phyloP scores from a whole-genome alignment of 805 yeast genomes.

The Wickerhamomyces queroliae region DNA sequence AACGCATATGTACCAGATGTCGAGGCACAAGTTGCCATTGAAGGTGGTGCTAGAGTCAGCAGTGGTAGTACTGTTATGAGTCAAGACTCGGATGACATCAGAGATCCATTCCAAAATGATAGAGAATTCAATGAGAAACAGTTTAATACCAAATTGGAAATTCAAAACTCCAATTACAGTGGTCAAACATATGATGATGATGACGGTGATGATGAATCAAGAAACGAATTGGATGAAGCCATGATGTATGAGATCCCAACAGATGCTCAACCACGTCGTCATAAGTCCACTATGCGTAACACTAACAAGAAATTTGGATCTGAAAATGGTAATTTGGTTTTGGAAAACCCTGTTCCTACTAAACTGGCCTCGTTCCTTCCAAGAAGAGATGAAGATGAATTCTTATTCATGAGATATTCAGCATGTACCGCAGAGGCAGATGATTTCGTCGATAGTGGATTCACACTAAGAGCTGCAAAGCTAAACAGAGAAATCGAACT shows the following conservation, averaged over 20 bases:
- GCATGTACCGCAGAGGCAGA: constrained; percentile 96
- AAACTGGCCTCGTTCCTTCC: constrained; percentile 82
- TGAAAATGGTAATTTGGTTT: constrained; percentile 75
- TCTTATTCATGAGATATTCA: constrained; percentile 92
- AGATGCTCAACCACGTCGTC: constrained; percentile 47
- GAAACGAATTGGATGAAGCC: constrained; percentile 36
- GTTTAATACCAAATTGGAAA: constrained; percentile 17
- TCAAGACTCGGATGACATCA: constrained; percentile 7
- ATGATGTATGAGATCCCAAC: constrained; percentile 35
- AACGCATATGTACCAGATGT: constrained; percentile 8
- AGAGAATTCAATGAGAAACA: constrained; percentile 21
- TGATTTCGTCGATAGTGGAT: constrained; percentile 73
- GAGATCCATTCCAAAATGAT: constrained; percentile 14
- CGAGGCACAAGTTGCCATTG: constrained; percentile 11
- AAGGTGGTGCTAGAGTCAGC: constrained; percentile 25
- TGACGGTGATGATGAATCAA: constrained; percentile 10
- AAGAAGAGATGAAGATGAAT: constrained; percentile 85
- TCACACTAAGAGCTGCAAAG: constrained; percentile 80
- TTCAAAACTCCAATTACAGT: constrained; percentile 16
- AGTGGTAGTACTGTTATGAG: constrained; percentile 25
- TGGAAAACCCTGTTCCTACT: constrained; percentile 93
- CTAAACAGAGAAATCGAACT: constrained; percentile 88
- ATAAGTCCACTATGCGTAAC: constrained; percentile 63
- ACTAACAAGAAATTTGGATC: constrained; percentile 74
- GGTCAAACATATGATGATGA: constrained; percentile 36